phyloP scores from a whole-genome alignment of 306 rosid genomes.

The Chamaecrista fasciculata region DNA sequence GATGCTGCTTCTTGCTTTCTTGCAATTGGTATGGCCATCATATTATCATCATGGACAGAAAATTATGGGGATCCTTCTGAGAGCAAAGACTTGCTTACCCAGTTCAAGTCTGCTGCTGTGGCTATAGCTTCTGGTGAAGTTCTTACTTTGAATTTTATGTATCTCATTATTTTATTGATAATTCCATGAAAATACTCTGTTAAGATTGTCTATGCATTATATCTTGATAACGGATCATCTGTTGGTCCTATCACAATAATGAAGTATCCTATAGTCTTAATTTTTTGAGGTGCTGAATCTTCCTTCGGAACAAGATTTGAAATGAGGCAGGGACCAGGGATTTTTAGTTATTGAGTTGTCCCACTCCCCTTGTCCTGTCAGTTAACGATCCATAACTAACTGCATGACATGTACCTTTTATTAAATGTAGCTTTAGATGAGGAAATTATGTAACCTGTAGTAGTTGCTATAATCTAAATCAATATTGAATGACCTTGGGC shows the following conservation, averaged over 20 bases:
- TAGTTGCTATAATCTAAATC: constrained; percentile 8
- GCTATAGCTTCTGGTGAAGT: constrained; percentile 89
- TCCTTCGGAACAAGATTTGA: not conserved
- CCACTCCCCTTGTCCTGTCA: not conserved
- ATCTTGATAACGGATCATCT: constrained; percentile 1
- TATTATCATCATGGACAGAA: constrained; percentile 81
- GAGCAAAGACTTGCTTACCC: constrained; percentile 74
- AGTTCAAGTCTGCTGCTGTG: constrained; percentile 87
- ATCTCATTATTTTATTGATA: constrained; percentile 9
- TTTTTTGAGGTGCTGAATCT: not conserved
- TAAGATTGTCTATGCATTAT: not conserved
- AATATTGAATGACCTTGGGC: not conserved
- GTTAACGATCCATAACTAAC: constrained; percentile 4
- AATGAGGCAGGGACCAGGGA: not conserved
- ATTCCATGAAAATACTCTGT: constrained; percentile 19
- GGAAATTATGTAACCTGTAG: not conserved
- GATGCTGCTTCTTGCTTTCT: constrained; percentile 97
- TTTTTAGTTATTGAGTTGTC: not conserved
- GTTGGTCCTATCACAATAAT: not conserved
- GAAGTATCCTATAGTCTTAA: not conserved
- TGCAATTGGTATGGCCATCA: constrained; percentile 89
- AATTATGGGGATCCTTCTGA: constrained; percentile 86
- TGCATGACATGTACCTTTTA: not conserved
- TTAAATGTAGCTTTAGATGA: not conserved
- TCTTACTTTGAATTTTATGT: not conserved